Evolutionary conservation across 129 eudicot species (phyloP).

Genomic region (Apium graveolens): DNA sequence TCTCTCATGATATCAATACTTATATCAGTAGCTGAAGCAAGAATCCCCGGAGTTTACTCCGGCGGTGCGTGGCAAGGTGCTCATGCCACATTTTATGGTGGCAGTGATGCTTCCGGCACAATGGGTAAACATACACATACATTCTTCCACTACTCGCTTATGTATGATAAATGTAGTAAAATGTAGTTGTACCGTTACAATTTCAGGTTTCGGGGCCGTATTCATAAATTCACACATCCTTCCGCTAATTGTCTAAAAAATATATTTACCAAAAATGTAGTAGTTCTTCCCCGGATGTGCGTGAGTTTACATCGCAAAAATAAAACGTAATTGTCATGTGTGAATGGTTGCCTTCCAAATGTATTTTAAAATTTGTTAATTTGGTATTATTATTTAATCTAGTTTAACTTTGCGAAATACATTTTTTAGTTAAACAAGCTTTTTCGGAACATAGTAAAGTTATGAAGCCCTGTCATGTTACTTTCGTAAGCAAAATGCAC

Average conservation of each 20-base stretch:
- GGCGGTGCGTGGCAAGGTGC: constrained; percentile 73
- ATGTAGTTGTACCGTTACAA: background rate
- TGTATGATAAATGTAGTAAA: background rate
- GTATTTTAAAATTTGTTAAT: no score
- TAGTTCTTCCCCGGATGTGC: no score
- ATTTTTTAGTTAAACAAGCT: no score
- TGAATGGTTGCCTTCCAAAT: no score
- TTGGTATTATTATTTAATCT: no score
- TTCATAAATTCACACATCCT: background rate
- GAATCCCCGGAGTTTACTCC: constrained; percentile 63
- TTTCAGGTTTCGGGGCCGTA: background rate
- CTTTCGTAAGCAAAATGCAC: background rate
- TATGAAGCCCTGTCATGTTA: no score
- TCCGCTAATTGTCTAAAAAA: no score
- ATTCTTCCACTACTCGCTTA: background rate
- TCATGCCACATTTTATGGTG: constrained; percentile 86
- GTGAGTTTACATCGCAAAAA: no score
- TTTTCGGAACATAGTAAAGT: no score
- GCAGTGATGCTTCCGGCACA: constrained; percentile 86
- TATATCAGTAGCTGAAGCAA: constrained; percentile 27
- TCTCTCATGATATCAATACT: constrained; percentile 15
- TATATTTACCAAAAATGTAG: no score
- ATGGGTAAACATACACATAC: constrained; percentile 45
- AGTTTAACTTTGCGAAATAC: background rate
- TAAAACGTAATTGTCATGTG: background rate